Base-by-base conservation (phyloP, 495 filamentous ascomycete species). In the Tetracladium marchalianum region DNA sequence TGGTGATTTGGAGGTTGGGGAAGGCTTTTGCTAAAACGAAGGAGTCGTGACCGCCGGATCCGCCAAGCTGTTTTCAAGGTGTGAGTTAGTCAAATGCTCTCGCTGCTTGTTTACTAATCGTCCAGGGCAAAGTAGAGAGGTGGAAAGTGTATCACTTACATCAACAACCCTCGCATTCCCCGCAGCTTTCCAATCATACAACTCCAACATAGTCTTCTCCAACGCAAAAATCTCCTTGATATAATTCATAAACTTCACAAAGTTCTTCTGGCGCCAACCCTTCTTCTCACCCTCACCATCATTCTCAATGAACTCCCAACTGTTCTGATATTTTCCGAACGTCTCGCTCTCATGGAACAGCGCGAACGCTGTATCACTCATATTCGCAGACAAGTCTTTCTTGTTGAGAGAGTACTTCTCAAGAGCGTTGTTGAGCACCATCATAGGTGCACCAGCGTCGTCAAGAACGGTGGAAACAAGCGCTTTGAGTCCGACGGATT, bases 391-490 rank as follows among this genome's bases (percentile, higher is more conserved):
- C 15, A 58, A 31, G 8, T 51, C 49, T n/a, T 48, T 38, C 36
- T 55, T 61, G 0, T 52, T 58, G 5, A 53, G 49, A 12, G 51
- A 47, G 12, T 54, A 61, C 39, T 51, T 53, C 12, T 51, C 34
- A 31, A 61, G 43, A 3, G 60, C 53, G 35, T 44, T 43, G 12
- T 49, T 85, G 38, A 68, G 65, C 15, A 83, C 77, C 32, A 78
- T 82, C 57, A 77, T 69, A 6, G 81, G 81, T 32, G 83, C 48
- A 78, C 85, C 60, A 68, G 81, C 46, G 78, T 85, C 54, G 80
- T 87, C 48, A 73, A 87, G 55, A 61, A 70, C n/a, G 75, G 77
- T 55, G 75, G 85, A 63, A 67, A 87, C 38, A 79, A 82, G 62
- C 74, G 85, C 61, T 82, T 49, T 49, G 5, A 59, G 41, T 10